phyloP scores from a whole-genome alignment of 257 asterid genomes.

The Capsicum rhomboideum region DNA sequence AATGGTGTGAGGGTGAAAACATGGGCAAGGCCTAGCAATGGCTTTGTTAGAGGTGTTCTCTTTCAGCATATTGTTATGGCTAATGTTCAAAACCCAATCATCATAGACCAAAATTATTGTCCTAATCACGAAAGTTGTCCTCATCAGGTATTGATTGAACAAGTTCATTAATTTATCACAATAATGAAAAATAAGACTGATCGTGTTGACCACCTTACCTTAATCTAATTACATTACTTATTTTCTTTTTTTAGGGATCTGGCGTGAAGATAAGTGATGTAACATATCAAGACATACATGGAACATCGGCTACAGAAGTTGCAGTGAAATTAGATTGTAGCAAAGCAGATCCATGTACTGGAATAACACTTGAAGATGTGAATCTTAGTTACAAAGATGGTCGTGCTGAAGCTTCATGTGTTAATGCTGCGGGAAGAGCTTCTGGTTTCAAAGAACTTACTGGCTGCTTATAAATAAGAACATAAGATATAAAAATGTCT shows the following conservation, averaged over 20 bases:
- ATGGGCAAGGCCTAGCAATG: slow-evolving; percentile 11
- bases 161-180: neutral
- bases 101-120: slow-evolving; percentile 17
- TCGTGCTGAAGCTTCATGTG: slow-evolving; percentile 2
- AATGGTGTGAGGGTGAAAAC: slow-evolving; percentile 16
- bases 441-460: neutral
- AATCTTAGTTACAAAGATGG: neutral
- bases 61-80: slow-evolving; percentile 9
- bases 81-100: slow-evolving; percentile 10
- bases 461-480: neutral
- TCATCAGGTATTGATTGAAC: neutral
- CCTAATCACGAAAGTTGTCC: slow-evolving; percentile 6
- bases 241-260: neutral
- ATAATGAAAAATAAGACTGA: neutral
- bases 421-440: neutral
- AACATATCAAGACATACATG: slow-evolving; percentile 7
- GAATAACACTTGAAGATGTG: slow-evolving; percentile 1
- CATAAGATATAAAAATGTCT: too few species aligned
- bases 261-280: slow-evolving; percentile 6
- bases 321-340: slow-evolving; percentile 7
- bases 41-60: slow-evolving; percentile 1
- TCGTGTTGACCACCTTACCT: too few species aligned
- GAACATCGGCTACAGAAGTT: slow-evolving; percentile 6
- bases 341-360: neutral
- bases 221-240: neutral